Evolutionary conservation across 169 alveolate genomes (phyloP).

Genomic region (Plasmodium reichenowi): DNA sequence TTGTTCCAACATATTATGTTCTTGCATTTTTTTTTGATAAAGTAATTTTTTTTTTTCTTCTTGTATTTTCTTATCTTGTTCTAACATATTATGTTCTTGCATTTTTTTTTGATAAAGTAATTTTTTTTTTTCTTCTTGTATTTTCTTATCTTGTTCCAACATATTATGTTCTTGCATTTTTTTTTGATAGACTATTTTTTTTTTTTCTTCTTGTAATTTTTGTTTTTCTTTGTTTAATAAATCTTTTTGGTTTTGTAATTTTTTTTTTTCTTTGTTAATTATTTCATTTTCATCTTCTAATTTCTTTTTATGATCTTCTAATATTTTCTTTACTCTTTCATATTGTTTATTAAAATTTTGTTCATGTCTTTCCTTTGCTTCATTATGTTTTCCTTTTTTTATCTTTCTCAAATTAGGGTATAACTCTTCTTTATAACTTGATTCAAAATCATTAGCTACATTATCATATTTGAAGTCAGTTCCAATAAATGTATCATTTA

Average conservation of each 20-base stretch:
- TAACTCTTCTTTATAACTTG: background rate
- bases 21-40: background rate
- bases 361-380: background rate
- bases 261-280: background rate
- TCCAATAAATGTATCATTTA: too few relatives aligned
- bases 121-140: conserved; percentile 17
- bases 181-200: conserved; percentile 1
- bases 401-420: background rate
- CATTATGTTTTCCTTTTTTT: background rate
- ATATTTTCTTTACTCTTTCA: background rate
- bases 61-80: background rate
- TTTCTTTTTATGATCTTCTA: background rate
- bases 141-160: background rate
- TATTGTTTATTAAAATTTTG: background rate
- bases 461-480: background rate
- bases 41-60: conserved; percentile 11
- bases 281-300: background rate
- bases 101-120: background rate
- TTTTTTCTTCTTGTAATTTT: conserved; percentile 10
- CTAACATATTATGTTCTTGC: background rate
- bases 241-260: background rate
- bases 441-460: background rate
- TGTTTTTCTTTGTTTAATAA: background rate
- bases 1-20: background rate
- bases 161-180: background rate